phyloP scores from a whole-genome alignment of 768 basidiomycete species.

The Pleurotus cornucopiae region DNA sequence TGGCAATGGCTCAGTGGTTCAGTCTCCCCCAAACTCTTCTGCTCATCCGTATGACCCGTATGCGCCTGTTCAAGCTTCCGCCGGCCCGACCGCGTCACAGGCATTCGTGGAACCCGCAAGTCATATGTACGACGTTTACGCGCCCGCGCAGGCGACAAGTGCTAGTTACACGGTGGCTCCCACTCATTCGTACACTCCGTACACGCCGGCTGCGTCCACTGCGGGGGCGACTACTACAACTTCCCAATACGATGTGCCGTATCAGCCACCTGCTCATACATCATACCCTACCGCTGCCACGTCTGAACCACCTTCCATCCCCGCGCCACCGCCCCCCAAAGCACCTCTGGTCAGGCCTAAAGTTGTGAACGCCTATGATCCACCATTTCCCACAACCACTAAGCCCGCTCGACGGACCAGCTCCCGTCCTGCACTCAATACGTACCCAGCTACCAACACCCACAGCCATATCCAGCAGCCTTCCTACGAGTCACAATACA shows the following conservation, averaged over 20 bases:
- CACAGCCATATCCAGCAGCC: background rate
- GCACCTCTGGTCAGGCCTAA: constrained; percentile 57
- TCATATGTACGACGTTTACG: constrained; percentile 1
- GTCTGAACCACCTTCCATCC: constrained; percentile 13
- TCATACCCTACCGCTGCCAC: constrained; percentile 8
- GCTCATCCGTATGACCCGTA: too few relatives aligned
- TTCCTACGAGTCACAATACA: background rate
- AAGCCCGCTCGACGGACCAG: constrained; percentile 28
- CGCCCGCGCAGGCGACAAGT: constrained; percentile 6
- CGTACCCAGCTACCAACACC: background rate
- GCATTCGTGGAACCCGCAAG: too few relatives aligned
- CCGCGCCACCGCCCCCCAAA: constrained; percentile 32
- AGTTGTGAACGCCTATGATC: constrained; percentile 71
- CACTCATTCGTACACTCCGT: constrained; percentile 20
- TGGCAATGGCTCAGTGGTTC: too few relatives aligned
- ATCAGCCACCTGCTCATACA: constrained; percentile 10
- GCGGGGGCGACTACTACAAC: constrained; percentile 8
- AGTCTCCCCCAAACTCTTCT: too few relatives aligned
- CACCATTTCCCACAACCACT: constrained; percentile 54
- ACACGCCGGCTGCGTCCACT: constrained; percentile 18
- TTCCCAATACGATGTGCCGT: constrained; percentile 16
- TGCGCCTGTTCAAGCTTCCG: constrained; percentile 2
- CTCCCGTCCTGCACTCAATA: background rate
- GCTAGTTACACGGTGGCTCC: background rate
- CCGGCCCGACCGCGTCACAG: background rate